Evolutionary conservation across 1,284 basidiomycete species (phyloP).

Genomic region (Trichosporon sp.): DNA sequence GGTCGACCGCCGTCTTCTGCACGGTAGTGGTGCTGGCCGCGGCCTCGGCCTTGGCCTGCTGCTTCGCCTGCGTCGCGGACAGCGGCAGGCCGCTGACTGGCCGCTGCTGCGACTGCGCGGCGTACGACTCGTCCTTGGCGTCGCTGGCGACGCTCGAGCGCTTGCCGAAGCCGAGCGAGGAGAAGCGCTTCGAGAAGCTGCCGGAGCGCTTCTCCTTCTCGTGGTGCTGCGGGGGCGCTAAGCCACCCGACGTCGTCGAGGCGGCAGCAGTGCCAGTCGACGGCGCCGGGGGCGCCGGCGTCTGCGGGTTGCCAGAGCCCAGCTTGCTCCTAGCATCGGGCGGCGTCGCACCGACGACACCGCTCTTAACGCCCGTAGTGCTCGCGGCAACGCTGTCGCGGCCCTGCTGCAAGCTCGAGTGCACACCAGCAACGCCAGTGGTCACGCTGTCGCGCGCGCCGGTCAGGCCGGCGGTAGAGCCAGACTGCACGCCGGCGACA

Average conservation of each 20-base stretch:
- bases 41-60: neutral
- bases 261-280: neutral
- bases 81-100: neutral
- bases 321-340: neutral
- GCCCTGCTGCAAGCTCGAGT: neutral
- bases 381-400: neutral
- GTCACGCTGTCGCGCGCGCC: neutral
- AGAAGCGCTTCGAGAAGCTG: slow-evolving; percentile 5
- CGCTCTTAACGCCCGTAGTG: neutral
- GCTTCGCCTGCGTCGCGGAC: neutral
- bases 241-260: neutral
- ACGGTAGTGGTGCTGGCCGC: neutral
- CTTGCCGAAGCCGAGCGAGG: slow-evolving; percentile 1
- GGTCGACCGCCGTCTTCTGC: neutral
- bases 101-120: neutral
- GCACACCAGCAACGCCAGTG: neutral
- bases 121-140: neutral
- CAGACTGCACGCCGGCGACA: neutral
- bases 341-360: neutral
- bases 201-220: slow-evolving; percentile 1
- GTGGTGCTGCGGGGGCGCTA: neutral
- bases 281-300: neutral
- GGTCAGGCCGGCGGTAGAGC: neutral
- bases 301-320: neutral
- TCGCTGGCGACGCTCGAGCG: neutral